Base-by-base conservation (phyloP, 2,329 filamentous ascomycete species). In the Berkeleyomyces basicola region DNA sequence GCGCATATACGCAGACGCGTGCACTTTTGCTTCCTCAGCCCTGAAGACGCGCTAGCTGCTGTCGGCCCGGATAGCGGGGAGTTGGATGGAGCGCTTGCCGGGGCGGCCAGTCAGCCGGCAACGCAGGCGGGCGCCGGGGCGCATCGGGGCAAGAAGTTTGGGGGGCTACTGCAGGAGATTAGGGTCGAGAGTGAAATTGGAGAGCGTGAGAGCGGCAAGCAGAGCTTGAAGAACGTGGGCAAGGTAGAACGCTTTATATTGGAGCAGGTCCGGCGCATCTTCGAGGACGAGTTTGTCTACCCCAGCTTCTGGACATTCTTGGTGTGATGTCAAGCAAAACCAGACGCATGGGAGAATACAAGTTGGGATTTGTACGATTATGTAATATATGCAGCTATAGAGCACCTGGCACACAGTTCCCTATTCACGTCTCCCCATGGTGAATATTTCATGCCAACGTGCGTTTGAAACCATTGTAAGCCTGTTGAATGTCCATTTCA, bases 241-340 rank as follows among this genome's bases (percentile, higher is more conserved):
- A 99, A 99, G 78, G 93, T 99, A 64, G 93, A 99, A 76, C 87
- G 90, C 69, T 99, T 99, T 72, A 90, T 99, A 63, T 79, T 99
- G 65, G 92, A 97, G 72, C 92, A 97, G 74, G 93, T 99, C 66
- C 84, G 92, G 71, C 83, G 90, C 70, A 97, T 99, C 68, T 97
- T 99, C 70, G 93, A 99, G 74, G 93, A 97, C 71, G 93, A 99
- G 73, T 93, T 97, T 75, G 91, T 97, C 66, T 97, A 95, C 75
- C 93, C 93, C 53, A 96, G 91, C 73, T 97, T 95, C 74, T 97
- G 92, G 91, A 97, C 92, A 0, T 96, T 97, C 73, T 76, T 99
- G 69, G 86, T 97, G 53, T 96, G 51, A 55, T 11, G 4, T 9
- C 1, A 4, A 31, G 16, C 10, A 14, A 31, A 23, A n/a, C 31